Base-by-base conservation (phyloP, 2,329 filamentous ascomycete species). In the Didymella glomerata region DNA sequence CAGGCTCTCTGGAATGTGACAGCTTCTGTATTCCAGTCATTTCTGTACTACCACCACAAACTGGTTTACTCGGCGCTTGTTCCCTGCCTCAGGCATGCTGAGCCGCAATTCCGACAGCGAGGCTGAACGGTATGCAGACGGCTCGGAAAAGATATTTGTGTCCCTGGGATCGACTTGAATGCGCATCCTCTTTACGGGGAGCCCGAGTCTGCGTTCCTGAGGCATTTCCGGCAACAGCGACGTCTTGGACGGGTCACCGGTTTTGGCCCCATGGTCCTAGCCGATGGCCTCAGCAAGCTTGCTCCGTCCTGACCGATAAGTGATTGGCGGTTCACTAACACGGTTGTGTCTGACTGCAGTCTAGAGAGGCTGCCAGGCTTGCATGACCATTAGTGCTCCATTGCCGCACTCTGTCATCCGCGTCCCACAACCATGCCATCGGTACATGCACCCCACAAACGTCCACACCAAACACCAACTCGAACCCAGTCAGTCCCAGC, bases 221-320 rank as follows among this genome's bases (percentile, higher is more conserved):
- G 42, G 52, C 53, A 53, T 56, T 53, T 22, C 46, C 57, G 32
- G 45, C 49, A 40, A 48, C 61, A 36, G 59, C 58, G 54, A 54
- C 28, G 57, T 54, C 57, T 54, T 52, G 53, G 40, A 56, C 49
- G 48, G 50, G 57, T 61, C 60, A 69, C 65, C 64, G 62, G 68
- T 63, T 68, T 62, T 62, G 58, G 62, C 62, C 61, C 64, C 67
- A 67, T 65, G 62, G 54, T 44, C 62, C 66, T 63, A 54, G 64
- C 57, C 61, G 50, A 56, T 60, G 57, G 45, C 52, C 54, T 50
- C 53, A 46, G 41, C 45, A 52, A 55, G 42, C 24, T 28, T 38
- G 38, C 30, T 50, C 32, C 27, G 34, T 62, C 42, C 30, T n/a
- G 28, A 22, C 27, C 34, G 44, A 16, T 42, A 41, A 11, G 16